phyloP scores from a whole-genome alignment of 805 yeast species.

The Cyberlindnera nakhonratchasimensis region DNA sequence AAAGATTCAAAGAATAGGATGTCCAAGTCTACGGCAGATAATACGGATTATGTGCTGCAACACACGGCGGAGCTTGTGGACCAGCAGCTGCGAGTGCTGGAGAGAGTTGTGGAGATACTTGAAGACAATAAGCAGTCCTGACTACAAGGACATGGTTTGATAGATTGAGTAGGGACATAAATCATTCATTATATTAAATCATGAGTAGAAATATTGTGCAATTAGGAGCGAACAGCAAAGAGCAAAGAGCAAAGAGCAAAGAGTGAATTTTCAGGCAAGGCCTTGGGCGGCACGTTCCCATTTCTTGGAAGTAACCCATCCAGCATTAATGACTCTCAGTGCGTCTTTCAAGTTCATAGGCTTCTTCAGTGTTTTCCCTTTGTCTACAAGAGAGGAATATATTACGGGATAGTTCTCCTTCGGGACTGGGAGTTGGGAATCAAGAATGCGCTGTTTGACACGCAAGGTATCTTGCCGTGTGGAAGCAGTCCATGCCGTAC shows the following conservation, averaged over 20 bases:
- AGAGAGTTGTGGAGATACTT: conserved; percentile 44
- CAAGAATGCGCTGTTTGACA: conserved; percentile 22
- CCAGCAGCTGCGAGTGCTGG: conserved; percentile 68
- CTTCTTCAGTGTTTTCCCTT: conserved; percentile 60
- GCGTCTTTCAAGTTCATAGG: conserved; percentile 76
- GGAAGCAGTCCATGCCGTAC: conserved; percentile 63
- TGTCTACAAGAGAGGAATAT: conserved; percentile 66
- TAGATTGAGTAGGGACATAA: too few relatives aligned
- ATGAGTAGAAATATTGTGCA: not conserved
- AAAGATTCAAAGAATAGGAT: conserved; percentile 4
- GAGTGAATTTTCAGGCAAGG: conserved; percentile 17
- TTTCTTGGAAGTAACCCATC: conserved; percentile 77
- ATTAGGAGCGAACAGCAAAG: too few relatives aligned
- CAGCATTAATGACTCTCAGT: conserved; percentile 67
- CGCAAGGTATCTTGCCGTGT: conserved; percentile 23
- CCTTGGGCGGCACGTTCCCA: conserved; percentile 58
- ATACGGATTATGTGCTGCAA: conserved; percentile 38
- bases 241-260: not conserved
- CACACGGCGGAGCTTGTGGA: conserved; percentile 65
- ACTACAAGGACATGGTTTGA: too few relatives aligned
- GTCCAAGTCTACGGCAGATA: conserved; percentile 1
- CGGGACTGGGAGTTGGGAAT: conserved; percentile 34
- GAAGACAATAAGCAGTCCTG: conserved; percentile 26
- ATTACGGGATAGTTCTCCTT: conserved; percentile 55
- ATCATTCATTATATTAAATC: conserved; percentile 5